A percentile compares a stretch with the other conserved stretches of the same genome.
Evolutionary conservation across 2,329 filamentous ascomycete species (phyloP).

Genomic region (Aspergillus fumigatiaffinis): DNA sequence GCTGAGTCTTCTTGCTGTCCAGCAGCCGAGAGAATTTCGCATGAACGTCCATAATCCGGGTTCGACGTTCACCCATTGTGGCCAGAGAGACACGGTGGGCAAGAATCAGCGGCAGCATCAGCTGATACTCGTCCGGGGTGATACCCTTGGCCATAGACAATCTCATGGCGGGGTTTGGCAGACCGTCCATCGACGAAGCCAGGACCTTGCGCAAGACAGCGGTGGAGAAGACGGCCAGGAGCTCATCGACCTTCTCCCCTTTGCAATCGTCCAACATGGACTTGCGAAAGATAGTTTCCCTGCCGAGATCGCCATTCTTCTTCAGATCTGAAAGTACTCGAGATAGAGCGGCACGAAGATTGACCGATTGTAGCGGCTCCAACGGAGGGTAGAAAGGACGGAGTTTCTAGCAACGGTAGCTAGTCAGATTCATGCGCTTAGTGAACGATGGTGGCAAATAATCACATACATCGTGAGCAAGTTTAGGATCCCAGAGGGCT

Average conservation of each 20-base stretch:
- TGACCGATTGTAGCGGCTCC: constrained; percentile 85
- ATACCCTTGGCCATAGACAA: constrained; percentile 52
- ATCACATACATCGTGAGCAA: constrained; percentile 62
- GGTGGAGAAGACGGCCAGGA: constrained; percentile 79
- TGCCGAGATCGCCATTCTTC: constrained; percentile 76
- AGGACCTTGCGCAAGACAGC: constrained; percentile 71
- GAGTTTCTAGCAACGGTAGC: constrained; percentile 62
- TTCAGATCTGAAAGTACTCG: constrained; percentile 79
- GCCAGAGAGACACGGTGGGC: constrained; percentile 67
- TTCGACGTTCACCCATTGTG: constrained; percentile 57
- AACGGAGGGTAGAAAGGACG: constrained; percentile 85
- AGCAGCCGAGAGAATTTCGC: constrained; percentile 62
- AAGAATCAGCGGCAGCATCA: constrained; percentile 62
- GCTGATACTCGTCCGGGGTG: constrained; percentile 31
- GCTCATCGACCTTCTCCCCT: constrained; percentile 82
- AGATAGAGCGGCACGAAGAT: constrained; percentile 79
- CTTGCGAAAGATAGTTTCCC: constrained; percentile 78
- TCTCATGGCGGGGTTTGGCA: constrained; percentile 50
- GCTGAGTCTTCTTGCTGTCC: constrained; percentile 57
- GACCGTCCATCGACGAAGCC: constrained; percentile 34
- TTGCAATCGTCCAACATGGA: constrained; percentile 97
- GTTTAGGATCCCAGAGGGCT: constrained; percentile 72
- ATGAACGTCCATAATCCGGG: constrained; percentile 57
- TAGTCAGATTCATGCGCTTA: constrained; percentile 1
- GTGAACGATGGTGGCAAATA: neutral